These are phyloP conservation scores for Halophytophthora polymorphica DNA, from an alignment of 352 stramenopile genomes.

Conservation along the genomic window DNA sequence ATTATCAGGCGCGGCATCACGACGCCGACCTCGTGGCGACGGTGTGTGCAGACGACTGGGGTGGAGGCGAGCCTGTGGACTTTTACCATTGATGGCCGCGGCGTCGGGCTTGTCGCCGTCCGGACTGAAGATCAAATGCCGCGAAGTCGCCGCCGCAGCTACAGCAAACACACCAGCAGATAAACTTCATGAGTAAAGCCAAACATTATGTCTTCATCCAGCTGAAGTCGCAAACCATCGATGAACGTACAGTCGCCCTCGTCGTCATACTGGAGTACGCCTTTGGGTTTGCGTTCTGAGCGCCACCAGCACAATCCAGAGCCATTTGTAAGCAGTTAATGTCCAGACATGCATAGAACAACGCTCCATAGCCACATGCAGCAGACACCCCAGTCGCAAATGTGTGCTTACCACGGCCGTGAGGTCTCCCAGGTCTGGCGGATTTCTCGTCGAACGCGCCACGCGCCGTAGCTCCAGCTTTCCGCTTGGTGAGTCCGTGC, in stretches of 20 bases:
- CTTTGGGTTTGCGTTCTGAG: not conserved
- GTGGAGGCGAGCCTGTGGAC: not conserved
- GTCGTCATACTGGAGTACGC: slow-evolving; percentile 17
- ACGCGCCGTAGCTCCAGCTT: slow-evolving; percentile 8
- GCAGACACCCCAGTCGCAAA: not conserved
- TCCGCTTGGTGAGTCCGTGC: slow-evolving; percentile 2
- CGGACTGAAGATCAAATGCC: slow-evolving; percentile 52
- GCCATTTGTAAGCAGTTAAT: too few species aligned
- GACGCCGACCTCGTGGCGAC: slow-evolving; percentile 7
- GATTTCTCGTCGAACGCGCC: too few species aligned
- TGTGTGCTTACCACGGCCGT: not conserved
- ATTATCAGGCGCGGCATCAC: slow-evolving; percentile 7
- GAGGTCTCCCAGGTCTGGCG: not conserved
- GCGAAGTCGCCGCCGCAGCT: slow-evolving; percentile 22
- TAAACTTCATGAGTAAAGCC: not conserved
- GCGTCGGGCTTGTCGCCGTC: slow-evolving; percentile 1
- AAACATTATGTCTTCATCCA: too few species aligned
- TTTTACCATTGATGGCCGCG: not conserved
- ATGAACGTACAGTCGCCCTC: slow-evolving; percentile 3
- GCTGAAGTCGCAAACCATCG: not conserved
- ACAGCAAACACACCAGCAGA: slow-evolving; percentile 1
- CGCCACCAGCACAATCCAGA: too few species aligned
- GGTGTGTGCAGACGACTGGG: not conserved
- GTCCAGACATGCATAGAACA: too few species aligned
- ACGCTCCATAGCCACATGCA: not conserved